phyloP scores from a whole-genome alignment of 345 rosid genomes.

The thale cress (Arabidopsis thaliana) region TAIR10.1 NC_003070.9:8565001-8565500 shows the following conservation, averaged over 20 bases:
- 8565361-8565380: constrained; percentile 65
- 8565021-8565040: constrained; percentile 61
- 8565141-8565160: constrained; percentile 1
- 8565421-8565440: constrained; percentile 72
- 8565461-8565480: constrained; percentile 78
- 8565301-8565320: constrained; percentile 55
- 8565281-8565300: constrained; percentile 51
- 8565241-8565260: constrained; percentile 93
- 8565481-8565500: constrained; percentile 81
- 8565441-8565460: constrained; percentile 73
- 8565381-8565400: constrained; percentile 80
- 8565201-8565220: constrained; percentile 60
- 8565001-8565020: constrained; percentile 71
- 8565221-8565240: constrained; percentile 92
- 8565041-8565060: constrained; percentile 82
- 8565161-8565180: not conserved
- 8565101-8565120: constrained; percentile 79
- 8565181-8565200: not conserved
- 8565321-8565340: constrained; percentile 84
- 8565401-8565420: constrained; percentile 83
- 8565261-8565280: constrained; percentile 57
- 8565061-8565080: constrained; percentile 81
- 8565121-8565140: constrained; percentile 13
- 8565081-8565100: constrained; percentile 85
- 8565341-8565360: constrained; percentile 67